A percentile compares a stretch with the other conserved stretches of the same genome.
Evolutionary conservation across 2,329 filamentous ascomycete species (phyloP).

Genomic region (Monosporascus sp.): DNA sequence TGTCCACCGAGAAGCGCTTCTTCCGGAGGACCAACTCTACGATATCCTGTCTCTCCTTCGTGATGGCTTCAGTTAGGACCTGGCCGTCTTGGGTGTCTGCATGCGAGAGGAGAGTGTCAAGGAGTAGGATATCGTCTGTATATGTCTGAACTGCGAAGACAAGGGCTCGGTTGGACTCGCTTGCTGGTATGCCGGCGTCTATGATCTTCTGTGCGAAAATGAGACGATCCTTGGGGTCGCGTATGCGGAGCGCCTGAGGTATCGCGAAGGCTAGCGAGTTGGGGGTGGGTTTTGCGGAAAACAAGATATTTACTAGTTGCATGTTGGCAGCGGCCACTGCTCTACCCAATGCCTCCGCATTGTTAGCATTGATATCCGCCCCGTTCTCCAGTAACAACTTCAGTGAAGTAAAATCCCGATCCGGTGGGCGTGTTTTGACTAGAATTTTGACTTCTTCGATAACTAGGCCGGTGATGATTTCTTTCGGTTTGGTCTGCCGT

Average conservation of each 20-base stretch:
- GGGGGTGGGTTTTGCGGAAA: constrained; percentile 34
- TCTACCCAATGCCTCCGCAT: constrained; percentile 44
- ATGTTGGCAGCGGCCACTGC: constrained; percentile 42
- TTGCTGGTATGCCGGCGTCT: constrained; percentile 40
- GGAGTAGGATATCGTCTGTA: constrained; percentile 42
- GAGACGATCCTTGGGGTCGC: constrained; percentile 45
- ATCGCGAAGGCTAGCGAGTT: constrained; percentile 43
- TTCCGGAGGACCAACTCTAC: constrained; percentile 39
- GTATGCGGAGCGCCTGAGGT: constrained; percentile 46
- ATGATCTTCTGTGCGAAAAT: constrained; percentile 45
- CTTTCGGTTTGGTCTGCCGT: constrained; percentile 34
- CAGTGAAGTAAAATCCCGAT: constrained; percentile 38
- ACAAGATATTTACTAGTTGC: constrained; percentile 43
- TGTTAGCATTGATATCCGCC: constrained; percentile 49
- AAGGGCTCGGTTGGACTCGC: constrained; percentile 46
- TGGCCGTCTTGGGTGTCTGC: constrained; percentile 47
- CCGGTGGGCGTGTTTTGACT: constrained; percentile 29
- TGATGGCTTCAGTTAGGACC: constrained; percentile 40
- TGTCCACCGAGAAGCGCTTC: constrained; percentile 30
- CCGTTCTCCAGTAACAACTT: constrained; percentile 43
- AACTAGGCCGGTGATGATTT: constrained; percentile 39
- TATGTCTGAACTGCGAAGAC: constrained; percentile 43
- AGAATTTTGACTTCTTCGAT: constrained; percentile 45
- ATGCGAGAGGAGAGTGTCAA: constrained; percentile 37
- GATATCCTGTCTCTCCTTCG: constrained; percentile 38